Percentiles rank a stretch among this genome's conserved stretches.
Conservation (phyloP, 441 rosid species). For the Flueggea neowawraea region DNA sequence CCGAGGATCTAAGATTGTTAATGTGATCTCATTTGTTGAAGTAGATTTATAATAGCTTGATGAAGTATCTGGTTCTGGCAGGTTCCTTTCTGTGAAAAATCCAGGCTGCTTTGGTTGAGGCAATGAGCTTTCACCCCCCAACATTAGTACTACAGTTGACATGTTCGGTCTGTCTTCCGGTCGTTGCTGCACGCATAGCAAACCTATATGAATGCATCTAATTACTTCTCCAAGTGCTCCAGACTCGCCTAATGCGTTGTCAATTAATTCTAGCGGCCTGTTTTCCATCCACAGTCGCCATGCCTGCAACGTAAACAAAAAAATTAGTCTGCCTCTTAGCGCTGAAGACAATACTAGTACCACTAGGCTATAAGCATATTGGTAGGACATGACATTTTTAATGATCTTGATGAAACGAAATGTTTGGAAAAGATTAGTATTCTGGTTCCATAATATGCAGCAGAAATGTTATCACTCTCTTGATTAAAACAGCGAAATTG, state of each 20-base stretch:
- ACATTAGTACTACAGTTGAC: slow-evolving; percentile 41
- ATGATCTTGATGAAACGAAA: neutral
- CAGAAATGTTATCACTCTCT: neutral
- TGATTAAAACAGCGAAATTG: no score
- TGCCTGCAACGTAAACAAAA: slow-evolving; percentile 9
- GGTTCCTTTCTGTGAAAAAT: slow-evolving; percentile 11
- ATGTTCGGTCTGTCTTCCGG: no score
- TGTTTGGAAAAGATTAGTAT: neutral
- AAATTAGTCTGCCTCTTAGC: no score
- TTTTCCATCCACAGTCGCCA: slow-evolving; percentile 14
- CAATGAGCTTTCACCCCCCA: slow-evolving; percentile 32
- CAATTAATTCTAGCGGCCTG: neutral
- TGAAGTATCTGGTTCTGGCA: slow-evolving; percentile 23
- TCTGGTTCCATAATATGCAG: no score
- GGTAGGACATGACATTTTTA: no score
- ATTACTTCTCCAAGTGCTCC: slow-evolving; percentile 31
- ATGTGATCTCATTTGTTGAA: slow-evolving; percentile 60
- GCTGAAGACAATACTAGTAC: no score
- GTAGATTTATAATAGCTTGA: slow-evolving; percentile 42
- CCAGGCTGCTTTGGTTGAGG: slow-evolving; percentile 13
- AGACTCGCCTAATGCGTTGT: neutral
- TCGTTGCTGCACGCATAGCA: no score
- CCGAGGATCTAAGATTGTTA: slow-evolving; percentile 51
- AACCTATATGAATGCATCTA: no score
- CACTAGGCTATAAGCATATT: no score